phyloP scores from a whole-genome alignment of 2,329 filamentous ascomycete species.

The Ophiocordyceps australis region DNA sequence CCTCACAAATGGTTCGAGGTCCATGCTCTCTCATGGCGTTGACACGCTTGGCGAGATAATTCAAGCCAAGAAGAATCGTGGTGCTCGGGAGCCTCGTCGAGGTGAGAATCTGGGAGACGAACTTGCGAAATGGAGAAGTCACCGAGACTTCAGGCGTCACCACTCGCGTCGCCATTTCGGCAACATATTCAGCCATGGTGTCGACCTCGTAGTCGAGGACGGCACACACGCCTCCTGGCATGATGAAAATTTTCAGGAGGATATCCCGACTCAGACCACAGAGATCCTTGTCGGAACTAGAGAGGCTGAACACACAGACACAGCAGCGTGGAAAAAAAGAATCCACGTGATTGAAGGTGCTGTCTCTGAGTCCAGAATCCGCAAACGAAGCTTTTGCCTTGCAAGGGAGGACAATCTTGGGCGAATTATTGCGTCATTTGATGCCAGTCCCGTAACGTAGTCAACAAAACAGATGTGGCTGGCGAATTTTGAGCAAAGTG shows the following conservation, averaged over 20 bases:
- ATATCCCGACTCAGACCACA: slow-evolving; percentile 20
- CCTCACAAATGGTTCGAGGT: slow-evolving; percentile 39
- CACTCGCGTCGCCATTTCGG: slow-evolving; percentile 59
- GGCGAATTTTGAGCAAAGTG: too few species aligned
- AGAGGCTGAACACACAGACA: slow-evolving; percentile 5
- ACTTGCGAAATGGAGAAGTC: slow-evolving; percentile 69
- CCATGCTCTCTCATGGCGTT: slow-evolving; percentile 45
- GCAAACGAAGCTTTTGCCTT: too few species aligned
- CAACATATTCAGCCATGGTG: slow-evolving; percentile 86
- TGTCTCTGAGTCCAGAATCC: slow-evolving; percentile 1
- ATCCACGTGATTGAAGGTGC: neutral
- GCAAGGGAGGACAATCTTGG: too few species aligned
- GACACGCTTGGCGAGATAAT: slow-evolving; percentile 73
- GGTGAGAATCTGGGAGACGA: slow-evolving; percentile 76
- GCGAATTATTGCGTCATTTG: slow-evolving; percentile 21
- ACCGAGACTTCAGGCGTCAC: slow-evolving; percentile 33
- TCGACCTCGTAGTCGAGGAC: slow-evolving; percentile 96
- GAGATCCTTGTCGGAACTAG: slow-evolving; percentile 18
- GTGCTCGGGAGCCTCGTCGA: slow-evolving; percentile 81
- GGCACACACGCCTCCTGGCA: slow-evolving; percentile 73
- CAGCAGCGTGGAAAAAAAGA: neutral
- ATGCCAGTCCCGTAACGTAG: slow-evolving; percentile 6
- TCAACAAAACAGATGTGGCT: too few species aligned
- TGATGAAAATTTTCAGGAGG: slow-evolving; percentile 20
- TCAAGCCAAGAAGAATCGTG: slow-evolving; percentile 78